Percentiles rank a stretch among this genome's conserved stretches.
These are phyloP conservation scores for Xerocomus minutiporus DNA, from an alignment of 1,284 basidiomycete species.

Conservation along the genomic window DNA sequence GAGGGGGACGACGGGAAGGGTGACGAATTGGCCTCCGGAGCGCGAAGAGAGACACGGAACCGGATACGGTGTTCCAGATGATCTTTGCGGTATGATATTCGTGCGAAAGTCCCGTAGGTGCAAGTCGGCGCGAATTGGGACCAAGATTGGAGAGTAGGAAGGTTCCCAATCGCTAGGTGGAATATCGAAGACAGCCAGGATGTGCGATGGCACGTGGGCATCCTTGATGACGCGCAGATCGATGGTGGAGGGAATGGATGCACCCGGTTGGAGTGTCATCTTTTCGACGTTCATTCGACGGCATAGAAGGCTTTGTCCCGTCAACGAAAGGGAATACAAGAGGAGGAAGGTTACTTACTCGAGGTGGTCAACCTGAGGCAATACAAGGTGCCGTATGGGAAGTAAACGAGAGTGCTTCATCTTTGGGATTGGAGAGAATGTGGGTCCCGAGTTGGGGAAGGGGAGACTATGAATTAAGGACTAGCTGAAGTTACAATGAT, in stretches of 20 bases:
- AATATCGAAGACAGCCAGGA: slow-evolving; percentile 41
- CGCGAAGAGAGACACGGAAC: slow-evolving; percentile 24
- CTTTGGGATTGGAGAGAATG: slow-evolving; percentile 11
- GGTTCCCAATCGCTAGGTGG: slow-evolving; percentile 31
- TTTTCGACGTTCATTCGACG: slow-evolving; percentile 44
- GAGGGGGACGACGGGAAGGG: slow-evolving; percentile 32
- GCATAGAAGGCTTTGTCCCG: slow-evolving; percentile 40
- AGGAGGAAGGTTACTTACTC: slow-evolving; percentile 33
- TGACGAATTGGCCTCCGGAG: slow-evolving; percentile 18
- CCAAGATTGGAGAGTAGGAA: slow-evolving; percentile 37
- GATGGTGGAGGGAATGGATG: slow-evolving; percentile 36
- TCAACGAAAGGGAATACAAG: slow-evolving; percentile 6
- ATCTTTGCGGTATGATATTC: slow-evolving; percentile 34
- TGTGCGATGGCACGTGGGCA: slow-evolving; percentile 45
- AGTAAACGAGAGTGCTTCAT: slow-evolving; percentile 28
- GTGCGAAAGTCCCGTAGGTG: slow-evolving; percentile 41
- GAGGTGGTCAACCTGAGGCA: slow-evolving; percentile 34
- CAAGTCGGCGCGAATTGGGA: slow-evolving; percentile 43
- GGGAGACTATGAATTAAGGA: slow-evolving; percentile 12
- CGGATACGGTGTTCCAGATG: slow-evolving; percentile 33
- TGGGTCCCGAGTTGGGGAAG: slow-evolving; percentile 9
- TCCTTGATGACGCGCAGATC: slow-evolving; percentile 40
- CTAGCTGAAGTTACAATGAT: not conserved
- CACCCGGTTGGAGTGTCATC: slow-evolving; percentile 23
- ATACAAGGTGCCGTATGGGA: slow-evolving; percentile 21